Conservation (phyloP, 345 rosid species). For the Eucalyptus globulus region DNA sequence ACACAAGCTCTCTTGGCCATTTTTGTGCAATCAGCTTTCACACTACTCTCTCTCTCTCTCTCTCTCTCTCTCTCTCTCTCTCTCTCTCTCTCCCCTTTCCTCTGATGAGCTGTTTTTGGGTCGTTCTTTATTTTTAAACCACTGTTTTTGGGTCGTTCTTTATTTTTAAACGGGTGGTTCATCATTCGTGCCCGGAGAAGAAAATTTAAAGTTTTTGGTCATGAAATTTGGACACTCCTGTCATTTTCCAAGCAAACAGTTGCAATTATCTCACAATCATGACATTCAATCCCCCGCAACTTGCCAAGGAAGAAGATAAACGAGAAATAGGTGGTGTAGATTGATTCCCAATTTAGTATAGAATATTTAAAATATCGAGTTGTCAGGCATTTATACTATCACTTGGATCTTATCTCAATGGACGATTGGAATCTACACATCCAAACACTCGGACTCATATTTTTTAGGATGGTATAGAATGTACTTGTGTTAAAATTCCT, state of each 20-base stretch:
- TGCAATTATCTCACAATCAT: not conserved
- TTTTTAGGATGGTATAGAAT: not conserved
- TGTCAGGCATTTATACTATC: not conserved
- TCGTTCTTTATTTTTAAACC: too few relatives aligned
- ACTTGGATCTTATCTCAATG: not conserved
- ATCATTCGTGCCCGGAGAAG: not conserved
- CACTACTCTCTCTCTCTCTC: not conserved
- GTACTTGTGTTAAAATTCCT: rapidly evolving
- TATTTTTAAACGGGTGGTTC: not conserved
- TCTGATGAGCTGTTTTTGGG: not conserved
- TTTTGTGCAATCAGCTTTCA: not conserved
- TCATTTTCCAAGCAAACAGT: not conserved
- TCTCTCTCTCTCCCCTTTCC: not conserved
- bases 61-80: not conserved
- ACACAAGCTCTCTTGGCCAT: not conserved
- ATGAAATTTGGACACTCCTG: not conserved
- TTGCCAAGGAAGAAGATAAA: not conserved
- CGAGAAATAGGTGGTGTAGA: not conserved
- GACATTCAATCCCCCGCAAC: not conserved
- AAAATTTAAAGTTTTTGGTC: not conserved
- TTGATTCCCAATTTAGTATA: not conserved
- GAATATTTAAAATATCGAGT: not conserved
- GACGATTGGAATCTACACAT: not conserved
- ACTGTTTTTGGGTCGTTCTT: not conserved
- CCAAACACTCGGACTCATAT: rapidly evolving